Conservation (phyloP, 176 grass and related monocot species). For the Avena atlantica region DNA sequence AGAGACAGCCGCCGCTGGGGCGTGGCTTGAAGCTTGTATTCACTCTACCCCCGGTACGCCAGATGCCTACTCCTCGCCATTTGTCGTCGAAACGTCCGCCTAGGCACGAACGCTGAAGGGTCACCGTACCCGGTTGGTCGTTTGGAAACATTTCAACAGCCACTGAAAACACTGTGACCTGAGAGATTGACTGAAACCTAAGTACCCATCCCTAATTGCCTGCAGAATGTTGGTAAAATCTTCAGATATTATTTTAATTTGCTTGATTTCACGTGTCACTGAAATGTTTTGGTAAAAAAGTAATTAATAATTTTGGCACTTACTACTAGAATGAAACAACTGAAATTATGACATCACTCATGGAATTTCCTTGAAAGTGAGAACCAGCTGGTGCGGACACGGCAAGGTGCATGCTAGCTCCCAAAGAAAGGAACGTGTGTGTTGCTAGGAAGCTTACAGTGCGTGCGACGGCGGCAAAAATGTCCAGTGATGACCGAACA, state of each 20-base stretch:
- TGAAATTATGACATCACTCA: not conserved
- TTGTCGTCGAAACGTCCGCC: not conserved
- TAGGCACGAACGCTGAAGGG: not conserved
- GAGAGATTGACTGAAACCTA: not conserved
- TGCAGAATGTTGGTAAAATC: not conserved
- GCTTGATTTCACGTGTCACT: too few relatives aligned
- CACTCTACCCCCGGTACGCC: not conserved
- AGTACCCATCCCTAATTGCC: not conserved
- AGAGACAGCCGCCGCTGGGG: not conserved
- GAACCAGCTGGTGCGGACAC: not conserved
- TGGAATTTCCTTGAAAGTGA: not conserved
- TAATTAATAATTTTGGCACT: not conserved
- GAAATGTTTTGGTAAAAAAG: not conserved
- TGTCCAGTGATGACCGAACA: not conserved
- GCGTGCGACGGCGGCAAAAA: not conserved
- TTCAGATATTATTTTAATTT: not conserved
- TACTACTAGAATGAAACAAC: not conserved
- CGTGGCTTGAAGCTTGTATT: not conserved
- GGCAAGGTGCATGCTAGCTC: not conserved
- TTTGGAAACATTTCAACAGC: not conserved
- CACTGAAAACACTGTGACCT: not conserved
- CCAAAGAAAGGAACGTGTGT: not conserved
- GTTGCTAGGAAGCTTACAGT: not conserved
- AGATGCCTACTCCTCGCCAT: not conserved
- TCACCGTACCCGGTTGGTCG: not conserved